These are phyloP conservation scores for Podospora tetraspora DNA, from an alignment of 495 filamentous ascomycete genomes.

Conservation along the genomic window DNA sequence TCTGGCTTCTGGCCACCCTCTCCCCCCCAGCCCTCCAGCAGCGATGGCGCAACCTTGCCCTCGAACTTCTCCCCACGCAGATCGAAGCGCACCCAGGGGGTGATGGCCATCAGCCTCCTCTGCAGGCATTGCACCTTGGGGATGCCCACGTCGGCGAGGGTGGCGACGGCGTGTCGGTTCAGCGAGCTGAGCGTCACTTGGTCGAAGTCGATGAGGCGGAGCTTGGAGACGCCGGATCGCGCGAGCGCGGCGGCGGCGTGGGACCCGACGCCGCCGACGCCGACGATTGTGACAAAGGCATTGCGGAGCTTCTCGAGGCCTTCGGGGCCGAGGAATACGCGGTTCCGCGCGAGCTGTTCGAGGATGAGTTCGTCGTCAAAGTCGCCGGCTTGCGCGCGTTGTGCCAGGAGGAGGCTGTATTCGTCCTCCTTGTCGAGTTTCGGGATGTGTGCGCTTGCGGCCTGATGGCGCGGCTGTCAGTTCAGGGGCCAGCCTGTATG, in stretches of 20 bases:
- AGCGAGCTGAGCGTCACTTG: constrained; percentile 91
- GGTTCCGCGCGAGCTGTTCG: constrained; percentile 92
- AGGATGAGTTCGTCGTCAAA: constrained; percentile 93
- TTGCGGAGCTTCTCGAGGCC: constrained; percentile 74
- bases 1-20: constrained; percentile 63
- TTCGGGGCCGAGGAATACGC: constrained; percentile 79
- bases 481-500: neutral
- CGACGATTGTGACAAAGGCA: constrained; percentile 82
- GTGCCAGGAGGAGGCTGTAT: constrained; percentile 67
- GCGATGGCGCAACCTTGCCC: constrained; percentile 46
- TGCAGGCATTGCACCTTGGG: constrained; percentile 84
- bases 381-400: constrained; percentile 76
- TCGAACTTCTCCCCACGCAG: constrained; percentile 79
- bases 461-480: constrained; percentile 7
- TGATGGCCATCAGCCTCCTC: constrained; percentile 71
- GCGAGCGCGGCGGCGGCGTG: constrained; percentile 83
- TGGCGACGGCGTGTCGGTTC: constrained; percentile 92
- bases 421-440: constrained; percentile 66
- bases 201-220: constrained; percentile 95
- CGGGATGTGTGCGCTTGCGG: constrained; percentile 56
- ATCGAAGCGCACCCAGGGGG: constrained; percentile 90
- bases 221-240: constrained; percentile 77
- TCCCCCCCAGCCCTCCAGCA: constrained; percentile 58
- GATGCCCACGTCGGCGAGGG: constrained; percentile 88
- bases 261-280: constrained; percentile 91